Evolutionary conservation across 1,284 basidiomycete genomes (phyloP), one percentile per base, ranked within the genome.

Genomic region (Stereum hirsutum): DNA sequence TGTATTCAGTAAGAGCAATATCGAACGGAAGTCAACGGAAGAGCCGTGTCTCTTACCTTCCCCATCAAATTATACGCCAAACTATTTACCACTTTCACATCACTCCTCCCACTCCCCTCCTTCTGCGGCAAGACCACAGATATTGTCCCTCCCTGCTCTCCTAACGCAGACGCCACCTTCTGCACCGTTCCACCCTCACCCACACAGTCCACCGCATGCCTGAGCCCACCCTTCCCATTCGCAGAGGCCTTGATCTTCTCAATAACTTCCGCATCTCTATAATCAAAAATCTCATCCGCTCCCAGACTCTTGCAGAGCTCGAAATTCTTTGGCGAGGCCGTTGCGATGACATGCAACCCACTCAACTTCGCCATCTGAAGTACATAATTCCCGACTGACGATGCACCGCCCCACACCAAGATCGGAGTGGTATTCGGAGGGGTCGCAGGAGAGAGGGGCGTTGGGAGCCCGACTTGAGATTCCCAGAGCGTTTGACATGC

Each of bases 261-360:
- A 12, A 23, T 24, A 12, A n/a, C 48, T 49, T 51, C 34, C 20
- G 56, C 50, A 45, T 63, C 59, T 8, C 52, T 46, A 41, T 65
- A 62, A 47, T 69, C 61, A 44, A 68, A 63, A 2, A 64, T 60
- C 12, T 58, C 60, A n/a, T 62, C 59, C 4, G 68, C 69, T 2
- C 69, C 66, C 5, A 64, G 51, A 2, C 51, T 49, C 39, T 53
- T 55, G 41, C 66, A 47, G 26, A 59, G 55, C 6, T 52, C 56
- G 26, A 56, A 54, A 47, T 65, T 63, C 39, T 53, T 52, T 3
- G 59, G 54, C 5, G 66, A 68, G 6, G 65, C 58, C 5, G 67
- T 65, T 5, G 64, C 57, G 21, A 70, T 53, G 24, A 70, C 63
- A 11, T 54, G 52, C 45, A 65, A 56, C 3, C 68, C 68, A 0